A percentile compares a stretch with the other conserved stretches of the same genome.
These are phyloP conservation scores for Barnettozyma hawaiiensis DNA, from an alignment of 1,139 yeast species.

Conservation along the genomic window DNA sequence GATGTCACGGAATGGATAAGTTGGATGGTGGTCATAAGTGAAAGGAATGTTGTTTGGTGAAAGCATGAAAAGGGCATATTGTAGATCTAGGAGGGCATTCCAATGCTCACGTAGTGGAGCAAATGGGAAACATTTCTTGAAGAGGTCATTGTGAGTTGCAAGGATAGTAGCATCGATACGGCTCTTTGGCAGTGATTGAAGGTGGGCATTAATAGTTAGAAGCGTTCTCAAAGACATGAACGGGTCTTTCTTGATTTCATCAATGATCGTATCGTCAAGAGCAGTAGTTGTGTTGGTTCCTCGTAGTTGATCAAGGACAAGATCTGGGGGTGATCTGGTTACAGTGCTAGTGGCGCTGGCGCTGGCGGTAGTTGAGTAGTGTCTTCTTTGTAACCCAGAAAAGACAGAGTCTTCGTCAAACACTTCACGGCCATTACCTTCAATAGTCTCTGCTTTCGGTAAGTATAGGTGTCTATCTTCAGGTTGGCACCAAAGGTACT, in stretches of 20 bases:
- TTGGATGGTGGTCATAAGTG: constrained; percentile 27
- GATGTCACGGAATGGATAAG: constrained; percentile 24
- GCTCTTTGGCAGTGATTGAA: constrained; percentile 18
- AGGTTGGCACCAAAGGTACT: constrained; percentile 51
- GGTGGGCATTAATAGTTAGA: constrained; percentile 11
- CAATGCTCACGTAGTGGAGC: constrained; percentile 31
- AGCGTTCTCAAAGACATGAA: constrained; percentile 11
- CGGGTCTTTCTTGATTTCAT: constrained; percentile 9
- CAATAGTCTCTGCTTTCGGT: constrained; percentile 3
- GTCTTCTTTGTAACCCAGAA: constrained; percentile 39
- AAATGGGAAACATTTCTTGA: constrained; percentile 28
- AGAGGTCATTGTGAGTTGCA: constrained; percentile 18
- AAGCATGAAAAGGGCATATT: background rate
- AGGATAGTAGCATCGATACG: constrained; percentile 13
- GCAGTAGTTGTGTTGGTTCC: background rate
- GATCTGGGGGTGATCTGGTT: background rate
- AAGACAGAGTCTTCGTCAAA: constrained; percentile 39
- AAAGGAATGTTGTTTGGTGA: constrained; percentile 28
- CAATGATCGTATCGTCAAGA: background rate
- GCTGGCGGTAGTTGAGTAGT: too few relatives aligned
- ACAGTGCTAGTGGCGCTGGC: constrained; percentile 7
- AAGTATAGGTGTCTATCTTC: constrained; percentile 35
- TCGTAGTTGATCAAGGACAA: background rate
- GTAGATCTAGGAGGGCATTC: constrained; percentile 11
- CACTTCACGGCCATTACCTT: constrained; percentile 10